A percentile compares a stretch with the other conserved stretches of the same genome.
phyloP scores from a whole-genome alignment of 2,329 filamentous ascomycete genomes.

The Fusarium lateritium region DNA sequence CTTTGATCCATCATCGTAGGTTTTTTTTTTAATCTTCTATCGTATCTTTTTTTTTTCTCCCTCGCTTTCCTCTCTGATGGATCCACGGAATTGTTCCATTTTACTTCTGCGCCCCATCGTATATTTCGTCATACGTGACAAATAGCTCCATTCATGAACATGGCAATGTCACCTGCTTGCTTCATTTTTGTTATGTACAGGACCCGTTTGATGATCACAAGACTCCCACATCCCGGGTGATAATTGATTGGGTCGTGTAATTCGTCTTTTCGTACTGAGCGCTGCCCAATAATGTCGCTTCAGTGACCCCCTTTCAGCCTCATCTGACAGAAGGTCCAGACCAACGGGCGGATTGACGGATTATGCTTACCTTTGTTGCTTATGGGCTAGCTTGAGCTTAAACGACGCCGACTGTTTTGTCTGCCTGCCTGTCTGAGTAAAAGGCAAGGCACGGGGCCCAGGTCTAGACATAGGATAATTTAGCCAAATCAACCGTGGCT shows the following conservation, averaged over 20 bases:
- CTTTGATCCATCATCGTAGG: slow-evolving; percentile 31
- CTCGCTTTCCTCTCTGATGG: neutral
- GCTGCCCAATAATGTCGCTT: slow-evolving; percentile 26
- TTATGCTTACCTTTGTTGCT: slow-evolving; percentile 33
- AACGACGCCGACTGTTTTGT: slow-evolving; percentile 20
- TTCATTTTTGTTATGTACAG: neutral
- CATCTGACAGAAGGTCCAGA: slow-evolving; percentile 43
- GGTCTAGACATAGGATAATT: neutral
- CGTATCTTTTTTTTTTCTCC: neutral
- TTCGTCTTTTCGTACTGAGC: slow-evolving; percentile 15
- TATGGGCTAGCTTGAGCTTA: slow-evolving; percentile 30
- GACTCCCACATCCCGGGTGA: slow-evolving; percentile 7
- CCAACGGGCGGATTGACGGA: slow-evolving; percentile 15
- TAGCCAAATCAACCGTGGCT: slow-evolving; percentile 11
- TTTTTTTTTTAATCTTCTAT: neutral
- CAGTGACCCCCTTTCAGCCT: slow-evolving; percentile 44
- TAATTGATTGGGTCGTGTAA: slow-evolving; percentile 21
- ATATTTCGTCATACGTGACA: slow-evolving; percentile 44
- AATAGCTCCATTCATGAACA: slow-evolving; percentile 32
- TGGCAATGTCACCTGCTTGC: slow-evolving; percentile 10
- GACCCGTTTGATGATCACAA: slow-evolving; percentile 1
- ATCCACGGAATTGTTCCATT: slow-evolving; percentile 39
- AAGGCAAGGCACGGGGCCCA: slow-evolving; percentile 5
- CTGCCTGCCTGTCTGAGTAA: slow-evolving; percentile 22
- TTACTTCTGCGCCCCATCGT: slow-evolving; percentile 24